Percentiles rank a stretch among this genome's conserved stretches.
Conservation (phyloP, 768 basidiomycete species). For the Agrocybe pediades region DNA sequence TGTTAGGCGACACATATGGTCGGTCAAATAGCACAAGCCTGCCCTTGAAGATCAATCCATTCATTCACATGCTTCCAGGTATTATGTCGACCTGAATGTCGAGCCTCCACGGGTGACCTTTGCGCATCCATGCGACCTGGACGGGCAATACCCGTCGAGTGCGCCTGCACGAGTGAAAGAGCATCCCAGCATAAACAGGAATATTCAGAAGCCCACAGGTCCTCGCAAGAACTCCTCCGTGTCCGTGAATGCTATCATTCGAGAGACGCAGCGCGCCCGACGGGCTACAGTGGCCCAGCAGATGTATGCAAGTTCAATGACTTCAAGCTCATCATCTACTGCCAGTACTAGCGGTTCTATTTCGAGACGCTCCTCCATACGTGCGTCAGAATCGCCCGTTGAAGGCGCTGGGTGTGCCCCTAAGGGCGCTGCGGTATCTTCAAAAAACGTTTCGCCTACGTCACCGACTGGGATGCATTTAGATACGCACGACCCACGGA, state of each 20-base stretch:
- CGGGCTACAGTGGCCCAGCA: conserved; percentile 27
- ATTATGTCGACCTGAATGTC: conserved; percentile 28
- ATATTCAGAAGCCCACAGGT: conserved; percentile 12
- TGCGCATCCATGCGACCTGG: conserved; percentile 24
- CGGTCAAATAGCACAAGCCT: conserved; percentile 5
- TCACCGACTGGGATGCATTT: conserved; percentile 15
- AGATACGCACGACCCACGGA: conserved; percentile 24
- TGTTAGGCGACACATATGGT: conserved; percentile 24
- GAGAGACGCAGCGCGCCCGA: conserved; percentile 13
- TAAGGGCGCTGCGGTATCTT: background rate
- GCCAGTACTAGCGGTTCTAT: background rate
- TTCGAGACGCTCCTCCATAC: conserved; percentile 6
- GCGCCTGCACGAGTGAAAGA: conserved; percentile 12
- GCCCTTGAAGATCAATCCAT: background rate
- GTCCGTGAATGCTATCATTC: conserved; percentile 4
- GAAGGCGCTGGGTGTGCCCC: conserved; percentile 8
- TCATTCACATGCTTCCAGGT: conserved; percentile 17
- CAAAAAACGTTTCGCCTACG: conserved; percentile 17
- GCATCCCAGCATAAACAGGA: conserved; percentile 1
- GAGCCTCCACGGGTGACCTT: conserved; percentile 23
- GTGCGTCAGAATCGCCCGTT: conserved; percentile 16
- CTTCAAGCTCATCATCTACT: background rate
- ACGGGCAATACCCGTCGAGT: conserved; percentile 15
- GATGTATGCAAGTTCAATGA: conserved; percentile 24
- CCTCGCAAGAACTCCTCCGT: conserved; percentile 16